Evolutionary conservation across 208 protist genomes (phyloP).

Genomic region (Wallacemonas collosoma): DNA sequence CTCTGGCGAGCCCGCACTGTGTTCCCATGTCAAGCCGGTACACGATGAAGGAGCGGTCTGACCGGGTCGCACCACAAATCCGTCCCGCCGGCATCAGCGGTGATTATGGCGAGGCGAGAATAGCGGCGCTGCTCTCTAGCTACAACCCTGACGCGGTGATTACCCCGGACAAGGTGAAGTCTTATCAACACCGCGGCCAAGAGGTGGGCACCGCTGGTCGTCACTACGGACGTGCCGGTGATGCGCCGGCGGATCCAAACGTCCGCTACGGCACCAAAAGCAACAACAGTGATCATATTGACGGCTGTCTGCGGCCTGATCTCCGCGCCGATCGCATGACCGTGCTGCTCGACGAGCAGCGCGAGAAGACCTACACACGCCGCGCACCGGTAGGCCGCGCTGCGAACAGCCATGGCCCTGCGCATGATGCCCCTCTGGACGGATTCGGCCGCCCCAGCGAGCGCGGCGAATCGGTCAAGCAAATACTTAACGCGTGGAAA

Average conservation of each 20-base stretch:
- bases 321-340: constrained; percentile 63
- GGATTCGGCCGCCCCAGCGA: constrained; percentile 63
- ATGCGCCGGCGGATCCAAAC: constrained; percentile 46
- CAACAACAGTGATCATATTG: constrained; percentile 34
- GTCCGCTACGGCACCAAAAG: constrained; percentile 50
- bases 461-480: constrained; percentile 58
- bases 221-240: constrained; percentile 52
- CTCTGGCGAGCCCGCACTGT: neutral
- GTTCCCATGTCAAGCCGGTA: constrained; percentile 29
- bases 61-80: constrained; percentile 75
- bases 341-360: constrained; percentile 66
- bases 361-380: constrained; percentile 56
- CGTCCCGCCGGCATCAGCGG: constrained; percentile 62
- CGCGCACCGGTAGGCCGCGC: constrained; percentile 64
- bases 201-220: constrained; percentile 54
- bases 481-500: constrained; percentile 49
- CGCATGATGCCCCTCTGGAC: constrained; percentile 38
- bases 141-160: constrained; percentile 49
- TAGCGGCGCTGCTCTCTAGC: constrained; percentile 64
- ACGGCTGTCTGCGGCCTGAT: constrained; percentile 62
- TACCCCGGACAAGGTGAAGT: constrained; percentile 67
- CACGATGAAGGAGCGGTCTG: constrained; percentile 41
- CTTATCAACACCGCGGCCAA: constrained; percentile 60
- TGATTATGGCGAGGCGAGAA: constrained; percentile 46
- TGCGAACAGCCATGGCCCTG: constrained; percentile 23